Base-by-base conservation (phyloP, 2,329 filamentous ascomycete species). In the Zopfia rhizophila region DNA sequence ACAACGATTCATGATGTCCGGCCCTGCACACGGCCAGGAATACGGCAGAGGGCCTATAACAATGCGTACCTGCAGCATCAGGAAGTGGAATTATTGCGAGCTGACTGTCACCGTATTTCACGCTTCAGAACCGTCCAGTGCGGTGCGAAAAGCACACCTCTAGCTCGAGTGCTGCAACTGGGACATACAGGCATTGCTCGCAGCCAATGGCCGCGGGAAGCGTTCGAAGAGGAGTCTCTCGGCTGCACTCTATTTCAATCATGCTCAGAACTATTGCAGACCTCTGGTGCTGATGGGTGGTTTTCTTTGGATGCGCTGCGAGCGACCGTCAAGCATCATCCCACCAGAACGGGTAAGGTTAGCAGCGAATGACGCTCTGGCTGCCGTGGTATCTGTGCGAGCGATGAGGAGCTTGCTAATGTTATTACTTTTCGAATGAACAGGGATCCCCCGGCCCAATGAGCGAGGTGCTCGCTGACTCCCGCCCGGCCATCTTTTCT, bases 361-460 rank as follows among this genome's bases (percentile, higher is more conserved):
- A 5, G 16, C 16, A 21, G 28, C 24, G 14, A n/a, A 22, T 13
- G 6, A 23, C 42, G 51, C 39, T 21, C 32, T 27, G 36, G 23
- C 25, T 45, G 53, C 43, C 11, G 7, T 17, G 30, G 22, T 51
- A 54, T 54, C 47, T 47, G 50, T 54, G 53, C 47, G 41, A n/a
- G 28, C 18, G 40, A 13, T 32, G 38, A 41, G 29, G 10, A 7
- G 22, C 22, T 38, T 7, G 41, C 40, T 45, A 53, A 48, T 50
- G 12, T 11, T 36, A 48, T 54, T 54, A 54, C 38, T 42, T 46
- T n/a, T n/a, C n/a, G n/a, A n/a, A n/a, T n/a, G n/a, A n/a, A n/a
- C n/a, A n/a, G n/a, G n/a, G n/a, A 14, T 24, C 28, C 42, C 23
- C 35, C 43, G 35, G 45, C 23, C 48, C 48, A 48, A 46, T 49